phyloP scores from a whole-genome alignment of 768 basidiomycete genomes.

The Sistotremastrum niveocremeum region DNA sequence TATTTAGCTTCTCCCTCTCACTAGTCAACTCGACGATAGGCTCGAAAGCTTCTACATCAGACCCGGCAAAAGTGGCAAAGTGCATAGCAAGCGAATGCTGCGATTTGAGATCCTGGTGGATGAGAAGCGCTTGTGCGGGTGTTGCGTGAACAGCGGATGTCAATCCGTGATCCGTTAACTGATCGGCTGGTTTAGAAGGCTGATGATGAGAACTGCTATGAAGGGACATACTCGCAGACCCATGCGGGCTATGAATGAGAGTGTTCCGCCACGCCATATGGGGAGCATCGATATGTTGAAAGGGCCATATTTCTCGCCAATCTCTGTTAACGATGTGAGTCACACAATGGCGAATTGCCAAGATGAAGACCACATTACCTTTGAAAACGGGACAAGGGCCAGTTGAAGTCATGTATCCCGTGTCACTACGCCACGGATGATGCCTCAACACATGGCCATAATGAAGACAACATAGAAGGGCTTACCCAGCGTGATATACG shows the following conservation, averaged over 20 bases:
- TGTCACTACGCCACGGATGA: slow-evolving; percentile 17
- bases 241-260: slow-evolving; percentile 23
- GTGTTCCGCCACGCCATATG: slow-evolving; percentile 30
- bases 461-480: not conserved
- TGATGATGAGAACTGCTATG: not conserved
- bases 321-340: slow-evolving; percentile 15
- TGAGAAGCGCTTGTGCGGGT: slow-evolving; percentile 25
- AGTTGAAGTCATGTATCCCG: slow-evolving; percentile 21
- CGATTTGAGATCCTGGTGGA: slow-evolving; percentile 24
- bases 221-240: slow-evolving; percentile 22
- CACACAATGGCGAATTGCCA: no score
- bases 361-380: slow-evolving; percentile 8
- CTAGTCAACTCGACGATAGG: slow-evolving; percentile 20
- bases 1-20: slow-evolving; percentile 9
- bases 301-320: slow-evolving; percentile 25
- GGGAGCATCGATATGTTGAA: slow-evolving; percentile 29
- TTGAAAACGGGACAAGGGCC: slow-evolving; percentile 25
- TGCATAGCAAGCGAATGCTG: slow-evolving; percentile 28
- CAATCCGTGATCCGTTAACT: slow-evolving; percentile 18
- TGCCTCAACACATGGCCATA: not conserved
- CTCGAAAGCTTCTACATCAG: slow-evolving; percentile 26
- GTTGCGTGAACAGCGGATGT: slow-evolving; percentile 26
- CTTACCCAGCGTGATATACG: slow-evolving; percentile 19
- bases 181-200: not conserved
- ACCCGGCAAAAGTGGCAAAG: slow-evolving; percentile 31